These are phyloP conservation scores for Ophiostoma pallidulum DNA, from an alignment of 2,329 filamentous ascomycete species.

Conservation along the genomic window DNA sequence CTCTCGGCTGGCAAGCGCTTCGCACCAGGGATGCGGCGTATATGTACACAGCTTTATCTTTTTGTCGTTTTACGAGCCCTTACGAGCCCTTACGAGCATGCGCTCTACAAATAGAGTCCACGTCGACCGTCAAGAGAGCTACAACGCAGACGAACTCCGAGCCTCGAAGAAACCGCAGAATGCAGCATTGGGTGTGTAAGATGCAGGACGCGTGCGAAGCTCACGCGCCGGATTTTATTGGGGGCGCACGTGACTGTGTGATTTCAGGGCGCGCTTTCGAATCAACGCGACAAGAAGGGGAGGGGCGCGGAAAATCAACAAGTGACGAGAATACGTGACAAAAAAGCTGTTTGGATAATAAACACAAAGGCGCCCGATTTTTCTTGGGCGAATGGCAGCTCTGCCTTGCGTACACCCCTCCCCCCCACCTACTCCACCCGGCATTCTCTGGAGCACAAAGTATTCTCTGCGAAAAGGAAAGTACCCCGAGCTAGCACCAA, in stretches of 20 bases:
- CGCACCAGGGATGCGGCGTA: no score
- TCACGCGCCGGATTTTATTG: constrained; percentile 6
- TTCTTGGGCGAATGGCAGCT: constrained; percentile 11
- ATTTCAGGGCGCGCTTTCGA: neutral
- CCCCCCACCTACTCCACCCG: neutral
- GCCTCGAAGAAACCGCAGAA: no score
- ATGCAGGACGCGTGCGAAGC: constrained; percentile 4
- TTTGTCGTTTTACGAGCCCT: no score
- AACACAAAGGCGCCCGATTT: neutral
- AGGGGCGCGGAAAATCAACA: neutral
- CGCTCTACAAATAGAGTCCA: no score
- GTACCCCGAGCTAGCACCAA: neutral
- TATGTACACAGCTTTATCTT: no score
- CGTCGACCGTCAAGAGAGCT: no score
- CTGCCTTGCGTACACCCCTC: constrained; percentile 5
- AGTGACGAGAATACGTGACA: no score
- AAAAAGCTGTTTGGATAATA: neutral
- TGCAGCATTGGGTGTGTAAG: constrained; percentile 2
- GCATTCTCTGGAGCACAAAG: no score
- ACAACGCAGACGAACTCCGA: no score
- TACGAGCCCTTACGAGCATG: no score
- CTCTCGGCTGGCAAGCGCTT: no score
- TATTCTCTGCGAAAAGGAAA: neutral
- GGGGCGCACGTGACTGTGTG: constrained; percentile 5
- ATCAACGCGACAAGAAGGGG: neutral